These are phyloP conservation scores for Xylona heveae DNA, from an alignment of 495 filamentous ascomycete genomes.

Conservation along the genomic window DNA sequence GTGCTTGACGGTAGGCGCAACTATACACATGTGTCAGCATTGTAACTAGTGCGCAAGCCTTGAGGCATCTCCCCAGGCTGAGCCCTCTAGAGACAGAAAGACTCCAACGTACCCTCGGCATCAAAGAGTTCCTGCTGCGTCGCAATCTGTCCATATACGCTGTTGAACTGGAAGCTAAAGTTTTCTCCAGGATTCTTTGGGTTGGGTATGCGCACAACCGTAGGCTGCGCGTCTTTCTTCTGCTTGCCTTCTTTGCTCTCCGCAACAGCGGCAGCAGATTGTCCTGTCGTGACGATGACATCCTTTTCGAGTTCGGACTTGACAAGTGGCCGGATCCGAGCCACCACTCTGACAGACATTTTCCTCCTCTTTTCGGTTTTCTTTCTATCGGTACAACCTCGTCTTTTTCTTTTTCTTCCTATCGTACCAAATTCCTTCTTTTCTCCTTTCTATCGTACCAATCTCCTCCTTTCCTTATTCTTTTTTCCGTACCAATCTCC, in stretches of 20 bases:
- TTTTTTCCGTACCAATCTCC: too few species aligned
- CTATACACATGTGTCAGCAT: conserved; percentile 16
- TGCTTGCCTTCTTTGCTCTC: conserved; percentile 27
- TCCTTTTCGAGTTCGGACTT: conserved; percentile 66
- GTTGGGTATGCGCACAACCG: conserved; percentile 74
- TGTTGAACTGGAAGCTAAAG: conserved; percentile 88
- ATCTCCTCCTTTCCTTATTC: too few species aligned
- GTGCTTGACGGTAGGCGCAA: conserved; percentile 64
- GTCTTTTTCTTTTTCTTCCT: background rate
- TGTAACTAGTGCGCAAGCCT: too few species aligned
- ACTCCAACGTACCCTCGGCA: conserved; percentile 44
- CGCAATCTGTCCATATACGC: conserved; percentile 62
- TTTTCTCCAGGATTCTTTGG: conserved; percentile 81
- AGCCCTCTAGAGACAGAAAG: background rate
- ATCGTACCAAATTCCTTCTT: too few species aligned
- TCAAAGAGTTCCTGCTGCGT: conserved; percentile 77
- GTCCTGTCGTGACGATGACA: conserved; percentile 59
- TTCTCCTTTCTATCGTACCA: too few species aligned
- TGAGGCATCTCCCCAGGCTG: background rate
- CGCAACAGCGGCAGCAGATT: conserved; percentile 17
- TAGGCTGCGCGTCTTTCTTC: too few species aligned
- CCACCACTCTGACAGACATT: conserved; percentile 69
- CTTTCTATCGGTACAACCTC: background rate
- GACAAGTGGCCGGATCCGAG: conserved; percentile 70
- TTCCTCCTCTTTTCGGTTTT: background rate